These are phyloP conservation scores for Populus trichocarpa DNA, from an alignment of 441 rosid genomes.

Conservation along the genomic window DNA sequence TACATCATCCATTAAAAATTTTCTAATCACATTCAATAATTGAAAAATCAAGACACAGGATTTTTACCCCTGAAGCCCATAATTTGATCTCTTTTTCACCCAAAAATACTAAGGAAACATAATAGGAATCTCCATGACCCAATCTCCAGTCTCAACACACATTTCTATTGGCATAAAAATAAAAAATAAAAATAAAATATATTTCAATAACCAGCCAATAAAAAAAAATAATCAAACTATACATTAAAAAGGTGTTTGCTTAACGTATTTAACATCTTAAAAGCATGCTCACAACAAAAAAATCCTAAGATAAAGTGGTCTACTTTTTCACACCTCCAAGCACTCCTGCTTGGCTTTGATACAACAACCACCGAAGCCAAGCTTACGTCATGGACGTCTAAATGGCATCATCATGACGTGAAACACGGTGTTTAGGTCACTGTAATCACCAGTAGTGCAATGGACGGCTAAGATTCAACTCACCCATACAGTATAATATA, in stretches of 20 bases:
- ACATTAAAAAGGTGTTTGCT: neutral
- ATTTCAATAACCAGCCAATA: neutral
- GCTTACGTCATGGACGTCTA: conserved; percentile 3
- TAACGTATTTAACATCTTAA: too few relatives aligned
- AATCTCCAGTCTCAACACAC: too few relatives aligned
- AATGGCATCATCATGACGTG: conserved; percentile 12
- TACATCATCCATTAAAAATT: too few relatives aligned
- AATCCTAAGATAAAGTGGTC: neutral
- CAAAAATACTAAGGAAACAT: too few relatives aligned
- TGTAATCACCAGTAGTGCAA: neutral
- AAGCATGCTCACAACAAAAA: too few relatives aligned
- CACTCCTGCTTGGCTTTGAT: neutral
- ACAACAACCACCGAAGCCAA: neutral
- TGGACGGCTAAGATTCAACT: conserved; percentile 6
- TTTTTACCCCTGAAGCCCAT: too few relatives aligned
- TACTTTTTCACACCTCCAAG: neutral
- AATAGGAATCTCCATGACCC: too few relatives aligned
- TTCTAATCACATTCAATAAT: too few relatives aligned
- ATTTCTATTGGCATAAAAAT: too few relatives aligned
- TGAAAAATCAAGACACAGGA: too few relatives aligned
- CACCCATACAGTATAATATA: neutral
- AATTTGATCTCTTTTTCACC: too few relatives aligned
- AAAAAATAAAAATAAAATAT: too few relatives aligned
- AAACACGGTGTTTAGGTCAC: neutral
- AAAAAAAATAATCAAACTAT: neutral